phyloP scores from a whole-genome alignment of 352 stramenopile species.

The Phytophthora parvispora region DNA sequence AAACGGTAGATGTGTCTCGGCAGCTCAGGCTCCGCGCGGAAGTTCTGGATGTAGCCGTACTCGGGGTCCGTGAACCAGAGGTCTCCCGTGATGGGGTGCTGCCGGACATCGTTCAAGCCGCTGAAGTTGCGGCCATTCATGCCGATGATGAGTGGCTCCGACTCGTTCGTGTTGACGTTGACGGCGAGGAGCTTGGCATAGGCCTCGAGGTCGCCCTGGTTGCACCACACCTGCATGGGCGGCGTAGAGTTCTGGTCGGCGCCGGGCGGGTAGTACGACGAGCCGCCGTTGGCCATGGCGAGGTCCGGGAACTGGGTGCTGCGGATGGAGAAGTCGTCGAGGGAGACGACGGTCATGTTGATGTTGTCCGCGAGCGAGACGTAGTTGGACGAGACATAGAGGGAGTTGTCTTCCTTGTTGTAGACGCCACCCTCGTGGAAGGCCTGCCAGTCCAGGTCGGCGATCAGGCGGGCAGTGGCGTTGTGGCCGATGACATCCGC shows the following conservation, averaged over 20 bases:
- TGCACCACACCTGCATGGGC: slow-evolving; percentile 16
- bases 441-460: slow-evolving; percentile 17
- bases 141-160: slow-evolving; percentile 9
- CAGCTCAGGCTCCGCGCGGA: slow-evolving; percentile 8
- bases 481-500: slow-evolving; percentile 8
- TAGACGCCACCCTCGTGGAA: slow-evolving; percentile 23
- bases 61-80: slow-evolving; percentile 16
- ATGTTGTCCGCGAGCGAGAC: slow-evolving; percentile 12
- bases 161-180: slow-evolving; percentile 19
- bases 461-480: slow-evolving; percentile 2
- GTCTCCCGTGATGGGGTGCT: slow-evolving; percentile 12
- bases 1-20: slow-evolving; percentile 15
- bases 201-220: slow-evolving; percentile 8
- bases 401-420: slow-evolving; percentile 17
- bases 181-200: slow-evolving; percentile 15
- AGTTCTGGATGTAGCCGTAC: slow-evolving; percentile 13
- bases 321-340: slow-evolving; percentile 16
- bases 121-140: slow-evolving; percentile 20
- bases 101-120: slow-evolving; percentile 11
- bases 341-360: slow-evolving; percentile 16
- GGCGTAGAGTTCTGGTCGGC: slow-evolving; percentile 7
- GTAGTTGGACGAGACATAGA: slow-evolving; percentile 22
- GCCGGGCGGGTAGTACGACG: slow-evolving; percentile 15
- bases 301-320: slow-evolving; percentile 13
- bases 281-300: slow-evolving; percentile 12